A percentile compares a stretch with the other conserved stretches of the same genome.
These are phyloP conservation scores for Neurospora cerealis DNA, from an alignment of 495 filamentous ascomycete species.

Conservation along the genomic window DNA sequence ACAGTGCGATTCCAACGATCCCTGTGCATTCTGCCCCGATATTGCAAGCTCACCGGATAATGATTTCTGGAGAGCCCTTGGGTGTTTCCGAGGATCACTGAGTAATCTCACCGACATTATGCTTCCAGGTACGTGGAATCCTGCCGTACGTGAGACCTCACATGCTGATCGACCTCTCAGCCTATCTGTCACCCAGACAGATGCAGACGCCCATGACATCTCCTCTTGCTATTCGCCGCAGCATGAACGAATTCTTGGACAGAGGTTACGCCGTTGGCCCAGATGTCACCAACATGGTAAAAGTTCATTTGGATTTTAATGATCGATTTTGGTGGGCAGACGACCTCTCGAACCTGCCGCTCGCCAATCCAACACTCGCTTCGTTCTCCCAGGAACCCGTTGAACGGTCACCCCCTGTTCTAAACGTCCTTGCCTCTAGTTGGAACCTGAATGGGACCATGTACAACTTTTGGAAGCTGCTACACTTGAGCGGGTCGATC, in stretches of 20 bases:
- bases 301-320: conserved; percentile 34
- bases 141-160: neutral
- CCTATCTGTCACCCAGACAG: conserved; percentile 33
- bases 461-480: conserved; percentile 37
- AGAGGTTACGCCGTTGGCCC: conserved; percentile 29
- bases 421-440: conserved; percentile 35
- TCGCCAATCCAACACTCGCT: conserved; percentile 30
- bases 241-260: conserved; percentile 41
- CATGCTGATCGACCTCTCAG: conserved; percentile 10
- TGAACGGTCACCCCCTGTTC: conserved; percentile 31
- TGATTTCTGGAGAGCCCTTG: conserved; percentile 36
- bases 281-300: conserved; percentile 29
- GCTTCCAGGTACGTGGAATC: conserved; percentile 29
- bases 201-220: conserved; percentile 40
- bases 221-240: conserved; percentile 36
- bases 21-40: conserved; percentile 33
- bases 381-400: conserved; percentile 30
- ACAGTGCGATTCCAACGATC: conserved; percentile 38
- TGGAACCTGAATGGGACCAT: conserved; percentile 35
- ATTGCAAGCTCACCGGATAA: conserved; percentile 20
- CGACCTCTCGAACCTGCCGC: conserved; percentile 35
- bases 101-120: conserved; percentile 33
- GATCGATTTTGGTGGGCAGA: conserved; percentile 45
- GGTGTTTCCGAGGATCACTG: conserved; percentile 36
- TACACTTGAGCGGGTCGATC: conserved; percentile 32